Evolutionary conservation across 192 early-diverging fungal species (phyloP).

Genomic region (Dissophora globulifera): DNA sequence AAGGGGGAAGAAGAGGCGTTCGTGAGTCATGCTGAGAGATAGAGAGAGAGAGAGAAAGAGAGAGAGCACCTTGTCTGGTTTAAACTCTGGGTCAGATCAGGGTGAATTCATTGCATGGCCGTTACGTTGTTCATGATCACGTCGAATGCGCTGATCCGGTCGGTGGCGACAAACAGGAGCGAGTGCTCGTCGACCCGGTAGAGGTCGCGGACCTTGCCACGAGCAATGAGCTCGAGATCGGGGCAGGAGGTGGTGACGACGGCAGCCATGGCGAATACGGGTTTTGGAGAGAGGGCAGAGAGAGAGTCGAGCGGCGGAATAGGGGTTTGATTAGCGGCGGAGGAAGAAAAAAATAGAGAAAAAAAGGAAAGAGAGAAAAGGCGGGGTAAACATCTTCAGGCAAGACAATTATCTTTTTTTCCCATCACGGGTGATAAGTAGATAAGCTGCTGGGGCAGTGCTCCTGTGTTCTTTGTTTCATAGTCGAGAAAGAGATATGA

Average conservation of each 20-base stretch:
- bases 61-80: neutral
- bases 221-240: constrained; percentile 90
- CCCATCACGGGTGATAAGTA: too few relatives aligned
- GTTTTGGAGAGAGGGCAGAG: neutral
- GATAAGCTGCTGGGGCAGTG: too few relatives aligned
- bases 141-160: constrained; percentile 98
- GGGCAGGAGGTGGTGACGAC: constrained; percentile 84
- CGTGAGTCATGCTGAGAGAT: constrained; percentile 14
- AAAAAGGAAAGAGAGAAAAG: constrained; percentile 21
- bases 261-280: constrained; percentile 41
- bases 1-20: constrained; percentile 1
- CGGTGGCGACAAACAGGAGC: constrained; percentile 97
- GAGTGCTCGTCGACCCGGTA: constrained; percentile 90
- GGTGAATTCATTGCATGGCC: too few relatives aligned
- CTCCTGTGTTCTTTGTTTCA: too few relatives aligned
- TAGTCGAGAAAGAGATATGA: too few relatives aligned
- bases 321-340: neutral
- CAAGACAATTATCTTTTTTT: too few relatives aligned
- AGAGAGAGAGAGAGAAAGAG: neutral
- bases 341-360: neutral
- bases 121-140: constrained; percentile 97
- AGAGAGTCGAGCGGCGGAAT: neutral
- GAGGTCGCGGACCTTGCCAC: constrained; percentile 97
- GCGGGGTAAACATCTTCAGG: too few relatives aligned
- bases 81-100: too few relatives aligned